phyloP scores from a whole-genome alignment of 768 basidiomycete genomes.

The Tylopilus subfusipes region DNA sequence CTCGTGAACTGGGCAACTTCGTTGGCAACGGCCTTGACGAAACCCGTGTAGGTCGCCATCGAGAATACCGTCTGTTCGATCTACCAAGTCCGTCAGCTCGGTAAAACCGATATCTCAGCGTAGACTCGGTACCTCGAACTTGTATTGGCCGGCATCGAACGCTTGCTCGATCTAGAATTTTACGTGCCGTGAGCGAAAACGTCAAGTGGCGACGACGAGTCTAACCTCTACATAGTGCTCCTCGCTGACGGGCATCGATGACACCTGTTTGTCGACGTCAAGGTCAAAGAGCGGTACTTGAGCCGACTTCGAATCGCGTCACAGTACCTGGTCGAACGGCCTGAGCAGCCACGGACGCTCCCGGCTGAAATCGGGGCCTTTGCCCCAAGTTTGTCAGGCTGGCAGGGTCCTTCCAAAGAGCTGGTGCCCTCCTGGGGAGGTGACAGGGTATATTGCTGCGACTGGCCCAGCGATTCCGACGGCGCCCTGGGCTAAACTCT shows the following conservation, averaged over 20 bases:
- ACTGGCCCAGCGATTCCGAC: slow-evolving; percentile 68
- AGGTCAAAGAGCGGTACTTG: background rate
- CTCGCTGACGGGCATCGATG: slow-evolving; percentile 47
- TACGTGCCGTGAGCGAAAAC: background rate
- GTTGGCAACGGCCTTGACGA: slow-evolving; percentile 38
- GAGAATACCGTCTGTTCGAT: slow-evolving; percentile 52
- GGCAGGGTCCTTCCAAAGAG: slow-evolving; percentile 61
- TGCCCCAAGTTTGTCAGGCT: slow-evolving; percentile 63
- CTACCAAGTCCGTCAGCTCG: slow-evolving; percentile 25
- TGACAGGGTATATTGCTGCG: slow-evolving; percentile 62
- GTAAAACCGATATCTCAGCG: background rate
- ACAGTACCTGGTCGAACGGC: slow-evolving; percentile 56
- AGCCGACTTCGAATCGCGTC: background rate
- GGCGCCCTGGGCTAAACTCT: slow-evolving; percentile 44
- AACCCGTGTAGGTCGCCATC: slow-evolving; percentile 45
- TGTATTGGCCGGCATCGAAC: slow-evolving; percentile 53
- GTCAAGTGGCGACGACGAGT: background rate
- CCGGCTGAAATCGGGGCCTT: slow-evolving; percentile 42
- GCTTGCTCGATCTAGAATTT: slow-evolving; percentile 41
- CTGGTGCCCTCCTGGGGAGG: slow-evolving; percentile 65
- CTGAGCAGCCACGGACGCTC: slow-evolving; percentile 57
- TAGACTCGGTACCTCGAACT: slow-evolving; percentile 40
- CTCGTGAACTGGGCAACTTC: slow-evolving; percentile 42
- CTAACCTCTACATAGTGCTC: slow-evolving; percentile 46
- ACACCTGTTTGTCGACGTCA: slow-evolving; percentile 35